phyloP scores from a whole-genome alignment of 345 rosid species.

The Carallia brachiata region DNA sequence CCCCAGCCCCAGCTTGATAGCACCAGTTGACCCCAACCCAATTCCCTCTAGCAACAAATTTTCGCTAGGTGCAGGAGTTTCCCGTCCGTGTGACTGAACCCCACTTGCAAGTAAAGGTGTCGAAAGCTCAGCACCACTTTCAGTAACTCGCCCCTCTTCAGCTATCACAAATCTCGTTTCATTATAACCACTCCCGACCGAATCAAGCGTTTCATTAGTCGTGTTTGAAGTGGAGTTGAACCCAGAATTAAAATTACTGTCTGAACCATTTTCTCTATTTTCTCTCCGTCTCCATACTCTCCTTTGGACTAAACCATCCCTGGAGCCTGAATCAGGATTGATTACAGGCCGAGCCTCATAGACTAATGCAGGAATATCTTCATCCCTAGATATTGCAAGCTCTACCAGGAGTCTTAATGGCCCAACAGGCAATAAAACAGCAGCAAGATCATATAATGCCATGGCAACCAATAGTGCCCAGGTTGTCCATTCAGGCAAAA shows the following conservation, averaged over 20 bases:
- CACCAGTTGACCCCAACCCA: conserved; percentile 87
- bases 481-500: conserved; percentile 94
- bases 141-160: conserved; percentile 38
- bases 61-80: conserved; percentile 36
- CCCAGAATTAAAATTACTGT: conserved; percentile 17
- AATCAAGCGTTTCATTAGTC: conserved; percentile 13
- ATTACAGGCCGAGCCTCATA: conserved; percentile 85
- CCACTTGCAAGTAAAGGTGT: conserved; percentile 60
- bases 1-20: conserved; percentile 88
- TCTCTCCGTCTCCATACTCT: conserved; percentile 76
- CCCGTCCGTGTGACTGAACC: conserved; percentile 19
- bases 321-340: conserved; percentile 31
- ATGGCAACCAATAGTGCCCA: conserved; percentile 82
- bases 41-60: conserved; percentile 66
- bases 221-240: conserved; percentile 10
- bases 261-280: conserved; percentile 18
- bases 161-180: conserved; percentile 31
- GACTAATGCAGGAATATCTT: conserved; percentile 92
- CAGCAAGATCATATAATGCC: conserved; percentile 87
- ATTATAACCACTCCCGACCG: conserved; percentile 11
- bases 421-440: conserved; percentile 90
- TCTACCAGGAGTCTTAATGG: conserved; percentile 84
- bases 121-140: conserved; percentile 47
- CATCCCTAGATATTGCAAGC: conserved; percentile 94
- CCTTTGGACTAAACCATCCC: conserved; percentile 41